phyloP scores from a whole-genome alignment of 2,329 filamentous ascomycete species.

The Rutstroemia sp. region DNA sequence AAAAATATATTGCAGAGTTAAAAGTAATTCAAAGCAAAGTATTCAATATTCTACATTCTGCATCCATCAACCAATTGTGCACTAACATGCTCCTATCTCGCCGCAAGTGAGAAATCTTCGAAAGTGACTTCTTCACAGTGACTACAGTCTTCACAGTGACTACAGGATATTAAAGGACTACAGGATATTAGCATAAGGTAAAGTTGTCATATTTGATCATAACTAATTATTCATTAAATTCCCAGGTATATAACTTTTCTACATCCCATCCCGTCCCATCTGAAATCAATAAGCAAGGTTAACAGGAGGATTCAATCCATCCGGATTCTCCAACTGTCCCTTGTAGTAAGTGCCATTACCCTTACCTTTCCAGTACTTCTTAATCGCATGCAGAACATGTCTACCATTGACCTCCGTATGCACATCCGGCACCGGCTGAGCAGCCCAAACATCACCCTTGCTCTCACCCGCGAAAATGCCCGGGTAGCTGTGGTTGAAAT shows the following conservation, averaged over 20 bases:
- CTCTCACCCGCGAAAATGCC: constrained; percentile 31
- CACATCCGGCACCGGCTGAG: constrained; percentile 31
- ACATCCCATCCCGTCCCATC: background rate
- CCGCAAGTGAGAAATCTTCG: no score
- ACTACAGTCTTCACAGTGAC: no score
- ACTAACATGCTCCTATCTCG: no score
- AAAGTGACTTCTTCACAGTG: no score
- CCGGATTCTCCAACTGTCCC: constrained; percentile 27
- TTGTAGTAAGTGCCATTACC: constrained; percentile 26
- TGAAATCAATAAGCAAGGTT: background rate
- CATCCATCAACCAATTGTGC: no score
- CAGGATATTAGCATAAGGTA: no score
- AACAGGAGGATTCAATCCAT: constrained; percentile 23
- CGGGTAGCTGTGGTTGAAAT: constrained; percentile 38
- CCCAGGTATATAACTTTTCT: no score
- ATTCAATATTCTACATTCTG: background rate
- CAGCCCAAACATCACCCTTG: constrained; percentile 19
- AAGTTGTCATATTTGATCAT: no score
- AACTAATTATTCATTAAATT: no score
- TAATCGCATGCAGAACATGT: constrained; percentile 26
- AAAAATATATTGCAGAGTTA: background rate
- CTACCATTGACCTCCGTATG: constrained; percentile 23
- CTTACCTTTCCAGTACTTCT: constrained; percentile 21
- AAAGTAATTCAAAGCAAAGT: background rate
- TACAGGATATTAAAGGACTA: no score